Conservation (phyloP, 148 eudicot genomes). For the Heliosperma pusillum region DNA sequence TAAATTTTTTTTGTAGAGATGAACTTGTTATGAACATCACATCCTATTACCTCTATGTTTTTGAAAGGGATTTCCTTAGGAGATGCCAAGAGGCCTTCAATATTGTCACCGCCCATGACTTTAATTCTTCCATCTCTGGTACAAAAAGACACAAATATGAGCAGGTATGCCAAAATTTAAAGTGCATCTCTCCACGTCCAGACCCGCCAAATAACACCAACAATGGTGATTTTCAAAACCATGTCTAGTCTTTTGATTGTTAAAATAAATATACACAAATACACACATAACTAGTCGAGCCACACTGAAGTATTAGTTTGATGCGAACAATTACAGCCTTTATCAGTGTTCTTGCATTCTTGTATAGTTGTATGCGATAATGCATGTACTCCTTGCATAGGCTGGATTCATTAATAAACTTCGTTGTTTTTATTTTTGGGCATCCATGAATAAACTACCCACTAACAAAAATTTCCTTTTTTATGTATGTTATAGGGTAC, state of each 20-base stretch:
- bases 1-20: conserved; percentile 2
- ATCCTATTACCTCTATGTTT: conserved; percentile 61
- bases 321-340: background rate
- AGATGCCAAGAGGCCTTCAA: conserved; percentile 85
- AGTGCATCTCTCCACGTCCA: background rate
- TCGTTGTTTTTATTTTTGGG: background rate
- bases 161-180: background rate
- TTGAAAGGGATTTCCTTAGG: conserved; percentile 66
- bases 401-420: background rate
- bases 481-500: background rate
- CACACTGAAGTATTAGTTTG: background rate
- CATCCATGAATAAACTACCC: background rate
- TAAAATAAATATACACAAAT: background rate
- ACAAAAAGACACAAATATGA: conserved; percentile 19
- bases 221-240: background rate
- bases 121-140: conserved; percentile 95
- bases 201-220: background rate
- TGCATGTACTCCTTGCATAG: background rate
- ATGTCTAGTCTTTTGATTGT: background rate
- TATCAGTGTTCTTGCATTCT: background rate
- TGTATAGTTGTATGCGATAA: background rate
- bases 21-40: background rate
- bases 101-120: conserved; percentile 75
- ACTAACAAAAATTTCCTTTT: background rate
- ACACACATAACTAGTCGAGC: background rate